Percentiles rank a stretch among this genome's conserved stretches.
phyloP scores from a whole-genome alignment of 2,329 filamentous ascomycete genomes.

The Escovopsis weberi region DNA sequence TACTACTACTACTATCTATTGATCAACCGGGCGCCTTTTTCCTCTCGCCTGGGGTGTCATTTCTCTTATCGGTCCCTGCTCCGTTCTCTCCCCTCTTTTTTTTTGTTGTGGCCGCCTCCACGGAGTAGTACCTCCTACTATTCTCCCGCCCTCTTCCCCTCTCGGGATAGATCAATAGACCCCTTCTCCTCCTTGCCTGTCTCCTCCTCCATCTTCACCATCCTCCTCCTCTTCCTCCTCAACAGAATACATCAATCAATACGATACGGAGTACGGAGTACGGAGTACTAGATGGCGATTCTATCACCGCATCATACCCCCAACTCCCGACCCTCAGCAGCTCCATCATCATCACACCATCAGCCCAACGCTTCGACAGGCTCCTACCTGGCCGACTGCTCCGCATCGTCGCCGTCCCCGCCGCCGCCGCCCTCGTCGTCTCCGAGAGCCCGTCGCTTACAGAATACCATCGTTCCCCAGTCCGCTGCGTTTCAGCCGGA shows the following conservation, averaged over 20 bases:
- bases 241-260: constrained; percentile 3
- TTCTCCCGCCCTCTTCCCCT: too few relatives aligned
- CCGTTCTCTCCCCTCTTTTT: too few relatives aligned
- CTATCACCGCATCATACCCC: constrained; percentile 20
- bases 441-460: too few relatives aligned
- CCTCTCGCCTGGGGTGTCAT: too few relatives aligned
- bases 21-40: too few relatives aligned
- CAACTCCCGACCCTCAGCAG: constrained; percentile 2
- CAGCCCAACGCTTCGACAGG: constrained; percentile 4
- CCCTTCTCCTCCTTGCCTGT: too few relatives aligned
- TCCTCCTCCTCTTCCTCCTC: constrained; percentile 19
- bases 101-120: too few relatives aligned
- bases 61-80: too few relatives aligned
- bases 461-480: not conserved
- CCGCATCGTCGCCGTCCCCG: constrained; percentile 1
- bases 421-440: constrained; percentile 1
- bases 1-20: too few relatives aligned
- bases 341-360: constrained; percentile 3
- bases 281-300: constrained; percentile 31
- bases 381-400: not conserved
- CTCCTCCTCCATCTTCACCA: constrained; percentile 8
- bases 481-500: not conserved
- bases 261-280: constrained; percentile 1
- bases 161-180: too few relatives aligned
- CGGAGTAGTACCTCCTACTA: too few relatives aligned